A percentile compares a stretch with the other conserved stretches of the same genome.
Evolutionary conservation across 345 rosid genomes (phyloP).

Genomic region (Hibiscus syriacus): DNA sequence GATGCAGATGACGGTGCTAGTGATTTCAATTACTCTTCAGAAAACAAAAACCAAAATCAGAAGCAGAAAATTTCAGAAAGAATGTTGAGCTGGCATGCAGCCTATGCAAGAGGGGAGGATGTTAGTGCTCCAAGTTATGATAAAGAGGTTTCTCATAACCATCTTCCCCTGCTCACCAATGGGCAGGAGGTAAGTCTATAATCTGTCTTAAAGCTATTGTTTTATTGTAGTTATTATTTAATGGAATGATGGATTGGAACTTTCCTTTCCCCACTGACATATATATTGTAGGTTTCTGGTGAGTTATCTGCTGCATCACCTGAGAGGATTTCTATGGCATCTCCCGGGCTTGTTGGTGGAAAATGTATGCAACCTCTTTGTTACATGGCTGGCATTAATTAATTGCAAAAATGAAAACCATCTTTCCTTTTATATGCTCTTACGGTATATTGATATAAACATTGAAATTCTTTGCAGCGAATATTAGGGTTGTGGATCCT

Average conservation of each 20-base stretch:
- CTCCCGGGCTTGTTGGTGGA: slow-evolving; percentile 55
- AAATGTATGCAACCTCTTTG: slow-evolving; percentile 46
- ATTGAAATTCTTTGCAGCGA: slow-evolving; percentile 34
- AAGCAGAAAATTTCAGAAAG: slow-evolving; percentile 71
- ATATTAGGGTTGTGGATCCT: slow-evolving; percentile 63
- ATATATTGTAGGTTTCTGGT: slow-evolving; percentile 63
- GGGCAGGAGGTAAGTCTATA: slow-evolving; percentile 64
- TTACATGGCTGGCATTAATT: slow-evolving; percentile 48
- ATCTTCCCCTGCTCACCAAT: slow-evolving; percentile 68
- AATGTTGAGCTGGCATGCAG: slow-evolving; percentile 84
- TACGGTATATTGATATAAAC: slow-evolving; percentile 3
- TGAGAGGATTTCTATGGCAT: slow-evolving; percentile 78
- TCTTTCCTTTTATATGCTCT: neutral
- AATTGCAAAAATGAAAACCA: slow-evolving; percentile 13
- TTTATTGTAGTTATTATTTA: slow-evolving; percentile 4
- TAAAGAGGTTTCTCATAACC: slow-evolving; percentile 69
- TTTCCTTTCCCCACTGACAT: slow-evolving; percentile 12
- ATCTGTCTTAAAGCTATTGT: slow-evolving; percentile 15
- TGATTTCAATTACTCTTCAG: slow-evolving; percentile 50
- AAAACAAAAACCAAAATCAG: slow-evolving; percentile 36
- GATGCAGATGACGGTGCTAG: slow-evolving; percentile 46
- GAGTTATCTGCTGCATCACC: slow-evolving; percentile 97
- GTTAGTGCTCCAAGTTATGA: slow-evolving; percentile 66
- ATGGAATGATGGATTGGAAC: neutral
- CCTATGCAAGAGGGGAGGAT: slow-evolving; percentile 62